Conservation (phyloP, 352 stramenopile species). For the Globisporangium barbulae region DNA sequence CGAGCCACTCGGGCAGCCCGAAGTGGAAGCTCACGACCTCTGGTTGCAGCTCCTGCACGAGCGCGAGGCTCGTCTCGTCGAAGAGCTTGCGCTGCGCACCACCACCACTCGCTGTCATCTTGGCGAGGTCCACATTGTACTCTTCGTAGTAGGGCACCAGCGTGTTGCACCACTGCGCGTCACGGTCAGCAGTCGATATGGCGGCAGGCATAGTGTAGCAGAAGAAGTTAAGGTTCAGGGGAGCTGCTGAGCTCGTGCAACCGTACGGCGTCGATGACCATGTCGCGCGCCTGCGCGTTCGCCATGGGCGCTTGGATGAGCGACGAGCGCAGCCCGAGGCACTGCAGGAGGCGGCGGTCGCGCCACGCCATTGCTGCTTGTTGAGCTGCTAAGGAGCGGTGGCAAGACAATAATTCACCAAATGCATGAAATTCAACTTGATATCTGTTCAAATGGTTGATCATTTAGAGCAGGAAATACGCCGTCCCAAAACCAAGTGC, state of each 20-base stretch:
- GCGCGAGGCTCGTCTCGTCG: conserved; percentile 35
- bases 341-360: conserved; percentile 6
- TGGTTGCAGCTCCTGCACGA: conserved; percentile 40
- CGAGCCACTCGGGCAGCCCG: conserved; percentile 25
- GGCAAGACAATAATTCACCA: no score
- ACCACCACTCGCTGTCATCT: neutral
- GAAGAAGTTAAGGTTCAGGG: conserved; percentile 69
- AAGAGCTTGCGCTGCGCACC: conserved; percentile 18
- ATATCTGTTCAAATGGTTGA: no score
- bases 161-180: conserved; percentile 17
- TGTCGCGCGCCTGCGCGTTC: conserved; percentile 28
- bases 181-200: conserved; percentile 6
- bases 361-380: neutral
- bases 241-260: conserved; percentile 12
- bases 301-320: conserved; percentile 60
- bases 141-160: conserved; percentile 19
- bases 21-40: conserved; percentile 72
- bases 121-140: neutral
- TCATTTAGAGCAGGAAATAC: no score
- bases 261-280: conserved; percentile 28
- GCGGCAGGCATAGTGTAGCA: conserved; percentile 24
- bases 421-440: no score
- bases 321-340: conserved; percentile 20
- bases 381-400: no score
- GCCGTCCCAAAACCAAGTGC: no score